phyloP scores from a whole-genome alignment of 441 rosid genomes.

The Bruguiera hainesii region DNA sequence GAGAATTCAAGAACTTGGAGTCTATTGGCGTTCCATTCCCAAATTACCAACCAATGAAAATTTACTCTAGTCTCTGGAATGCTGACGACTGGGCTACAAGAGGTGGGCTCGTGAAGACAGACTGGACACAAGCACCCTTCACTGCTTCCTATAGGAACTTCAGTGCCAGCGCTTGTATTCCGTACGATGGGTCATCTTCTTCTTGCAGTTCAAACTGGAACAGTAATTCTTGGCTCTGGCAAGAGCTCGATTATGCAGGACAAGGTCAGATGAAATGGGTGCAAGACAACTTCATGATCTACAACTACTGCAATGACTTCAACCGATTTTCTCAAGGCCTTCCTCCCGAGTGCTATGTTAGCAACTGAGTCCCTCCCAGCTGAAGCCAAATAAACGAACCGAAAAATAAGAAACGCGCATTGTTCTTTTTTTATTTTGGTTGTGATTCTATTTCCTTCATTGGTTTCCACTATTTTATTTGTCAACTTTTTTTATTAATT shows the following conservation, averaged over 20 bases:
- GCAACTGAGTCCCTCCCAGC: neutral
- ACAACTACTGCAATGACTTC: constrained; percentile 43
- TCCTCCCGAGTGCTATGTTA: constrained; percentile 38
- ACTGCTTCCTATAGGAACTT: constrained; percentile 36
- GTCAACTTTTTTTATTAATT: too few relatives aligned
- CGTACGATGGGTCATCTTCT: constrained; percentile 14
- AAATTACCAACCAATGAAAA: constrained; percentile 36
- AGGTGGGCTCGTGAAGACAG: constrained; percentile 35
- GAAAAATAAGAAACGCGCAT: too few relatives aligned
- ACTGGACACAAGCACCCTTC: constrained; percentile 38
- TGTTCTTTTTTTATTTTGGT: too few relatives aligned
- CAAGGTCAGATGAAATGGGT: constrained; percentile 33
- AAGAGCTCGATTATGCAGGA: constrained; percentile 29
- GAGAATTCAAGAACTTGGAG: constrained; percentile 44
- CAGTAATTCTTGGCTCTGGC: constrained; percentile 18
- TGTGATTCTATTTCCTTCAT: too few relatives aligned
- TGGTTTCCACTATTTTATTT: too few relatives aligned
- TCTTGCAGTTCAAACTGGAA: constrained; percentile 6
- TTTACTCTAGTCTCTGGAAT: constrained; percentile 39
- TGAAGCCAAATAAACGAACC: neutral
- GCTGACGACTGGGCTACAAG: constrained; percentile 46
- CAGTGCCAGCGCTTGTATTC: constrained; percentile 29
- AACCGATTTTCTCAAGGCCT: constrained; percentile 44
- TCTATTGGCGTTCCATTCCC: constrained; percentile 37
- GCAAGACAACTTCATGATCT: constrained; percentile 43